Conservation (phyloP, 495 filamentous ascomycete species). For the Penicillium dipodomyicola region DNA sequence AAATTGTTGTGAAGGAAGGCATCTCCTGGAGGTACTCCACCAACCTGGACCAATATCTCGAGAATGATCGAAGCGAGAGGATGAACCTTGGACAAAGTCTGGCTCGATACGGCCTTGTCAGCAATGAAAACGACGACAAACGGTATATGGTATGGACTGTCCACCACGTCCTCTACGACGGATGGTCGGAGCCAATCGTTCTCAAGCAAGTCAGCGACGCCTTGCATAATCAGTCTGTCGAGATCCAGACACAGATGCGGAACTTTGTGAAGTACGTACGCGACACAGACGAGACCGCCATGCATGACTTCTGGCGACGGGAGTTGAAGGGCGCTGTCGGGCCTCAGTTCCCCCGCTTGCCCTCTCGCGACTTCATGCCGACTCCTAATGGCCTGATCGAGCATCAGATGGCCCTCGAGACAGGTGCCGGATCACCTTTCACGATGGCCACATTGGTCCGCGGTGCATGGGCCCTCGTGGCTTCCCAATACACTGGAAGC, state of each 20-base stretch:
- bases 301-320: slow-evolving; percentile 44
- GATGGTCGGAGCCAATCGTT: slow-evolving; percentile 60
- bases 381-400: slow-evolving; percentile 52
- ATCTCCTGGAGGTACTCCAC: slow-evolving; percentile 41
- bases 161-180: slow-evolving; percentile 69
- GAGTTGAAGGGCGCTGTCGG: slow-evolving; percentile 51
- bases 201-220: slow-evolving; percentile 51
- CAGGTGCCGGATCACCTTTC: slow-evolving; percentile 36
- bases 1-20: slow-evolving; percentile 52
- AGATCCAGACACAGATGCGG: slow-evolving; percentile 32
- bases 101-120: slow-evolving; percentile 53
- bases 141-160: slow-evolving; percentile 59
- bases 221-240: slow-evolving; percentile 22
- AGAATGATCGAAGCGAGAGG: slow-evolving; percentile 41
- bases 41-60: slow-evolving; percentile 50
- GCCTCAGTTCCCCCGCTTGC: slow-evolving; percentile 57
- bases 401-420: slow-evolving; percentile 45
- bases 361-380: slow-evolving; percentile 53
- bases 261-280: slow-evolving; percentile 45
- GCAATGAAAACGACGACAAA: slow-evolving; percentile 28
- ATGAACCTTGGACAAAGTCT: slow-evolving; percentile 57
- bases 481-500: slow-evolving; percentile 51
- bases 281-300: slow-evolving; percentile 34
- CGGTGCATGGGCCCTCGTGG: slow-evolving; percentile 59
- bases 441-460: slow-evolving; percentile 61